A percentile compares a stretch with the other conserved stretches of the same genome.
These are phyloP conservation scores for Corinectria fuckeliana DNA, from an alignment of 2,329 filamentous ascomycete genomes.

Conservation along the genomic window DNA sequence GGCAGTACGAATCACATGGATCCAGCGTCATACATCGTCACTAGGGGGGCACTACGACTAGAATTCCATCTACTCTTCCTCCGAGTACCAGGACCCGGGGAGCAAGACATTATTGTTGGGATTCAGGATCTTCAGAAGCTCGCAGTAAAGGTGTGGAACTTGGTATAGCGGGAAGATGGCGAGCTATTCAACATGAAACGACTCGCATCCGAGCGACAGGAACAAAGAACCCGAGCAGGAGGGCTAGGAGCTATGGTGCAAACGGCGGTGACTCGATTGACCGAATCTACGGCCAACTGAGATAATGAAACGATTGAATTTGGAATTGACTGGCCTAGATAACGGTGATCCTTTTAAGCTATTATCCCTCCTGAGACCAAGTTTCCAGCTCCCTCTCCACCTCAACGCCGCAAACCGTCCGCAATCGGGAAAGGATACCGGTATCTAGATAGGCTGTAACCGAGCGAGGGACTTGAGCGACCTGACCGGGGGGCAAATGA, in stretches of 20 bases:
- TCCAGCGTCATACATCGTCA: no score
- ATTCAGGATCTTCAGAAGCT: no score
- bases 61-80: no score
- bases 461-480: neutral
- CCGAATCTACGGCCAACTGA: neutral
- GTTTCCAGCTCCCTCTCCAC: neutral
- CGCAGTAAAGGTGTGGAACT: no score
- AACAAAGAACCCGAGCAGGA: neutral
- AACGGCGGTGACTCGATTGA: neutral
- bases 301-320: neutral
- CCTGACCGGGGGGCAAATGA: neutral
- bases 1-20: no score
- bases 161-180: no score
- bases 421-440: no score
- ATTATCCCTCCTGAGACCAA: neutral
- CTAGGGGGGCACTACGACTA: no score
- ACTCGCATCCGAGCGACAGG: no score
- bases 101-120: no score
- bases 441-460: neutral
- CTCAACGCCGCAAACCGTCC: neutral
- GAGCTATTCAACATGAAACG: no score
- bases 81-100: no score
- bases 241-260: conserved; percentile 8
- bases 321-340: neutral
- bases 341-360: neutral